Evolutionary conservation across 306 rosid species (phyloP).

Genomic region (Lotus japonicus): DNA sequence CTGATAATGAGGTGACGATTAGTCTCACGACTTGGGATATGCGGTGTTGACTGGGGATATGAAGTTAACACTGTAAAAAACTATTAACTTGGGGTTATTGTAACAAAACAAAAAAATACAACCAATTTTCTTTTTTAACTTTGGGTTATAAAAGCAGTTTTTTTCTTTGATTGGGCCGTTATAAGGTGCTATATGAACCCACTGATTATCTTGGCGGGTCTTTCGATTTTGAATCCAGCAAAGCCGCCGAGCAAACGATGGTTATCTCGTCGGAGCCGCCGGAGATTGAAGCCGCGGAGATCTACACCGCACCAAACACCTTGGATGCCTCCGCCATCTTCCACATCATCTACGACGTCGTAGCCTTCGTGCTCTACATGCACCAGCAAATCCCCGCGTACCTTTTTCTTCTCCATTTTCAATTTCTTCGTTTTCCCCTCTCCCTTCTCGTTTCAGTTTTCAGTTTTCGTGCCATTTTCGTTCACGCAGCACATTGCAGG

Average conservation of each 20-base stretch:
- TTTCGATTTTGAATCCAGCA: not conserved
- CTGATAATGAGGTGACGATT: too few relatives aligned
- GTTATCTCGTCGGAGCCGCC: constrained; percentile 10
- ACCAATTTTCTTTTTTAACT: too few relatives aligned
- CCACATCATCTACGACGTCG: constrained; percentile 60
- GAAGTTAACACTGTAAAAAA: too few relatives aligned
- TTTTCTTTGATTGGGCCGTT: not conserved
- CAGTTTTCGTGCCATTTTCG: not conserved
- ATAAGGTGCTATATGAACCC: not conserved
- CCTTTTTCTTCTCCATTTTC: constrained; percentile 6
- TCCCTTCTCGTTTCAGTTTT: not conserved
- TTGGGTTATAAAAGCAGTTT: too few relatives aligned
- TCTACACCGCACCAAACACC: constrained; percentile 35
- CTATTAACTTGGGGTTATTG: too few relatives aligned
- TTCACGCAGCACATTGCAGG: constrained; percentile 57
- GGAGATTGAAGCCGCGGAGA: constrained; percentile 33
- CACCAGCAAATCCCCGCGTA: constrained; percentile 95
- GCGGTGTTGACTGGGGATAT: too few relatives aligned
- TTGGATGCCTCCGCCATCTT: constrained; percentile 52
- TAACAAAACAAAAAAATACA: too few relatives aligned
- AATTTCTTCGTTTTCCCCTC: not conserved
- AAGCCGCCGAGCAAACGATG: not conserved
- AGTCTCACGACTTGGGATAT: too few relatives aligned
- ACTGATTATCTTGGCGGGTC: constrained; percentile 11
- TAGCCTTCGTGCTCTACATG: constrained; percentile 73